These are phyloP conservation scores for Lentinula aciculospora DNA, from an alignment of 768 basidiomycete species.

Conservation along the genomic window DNA sequence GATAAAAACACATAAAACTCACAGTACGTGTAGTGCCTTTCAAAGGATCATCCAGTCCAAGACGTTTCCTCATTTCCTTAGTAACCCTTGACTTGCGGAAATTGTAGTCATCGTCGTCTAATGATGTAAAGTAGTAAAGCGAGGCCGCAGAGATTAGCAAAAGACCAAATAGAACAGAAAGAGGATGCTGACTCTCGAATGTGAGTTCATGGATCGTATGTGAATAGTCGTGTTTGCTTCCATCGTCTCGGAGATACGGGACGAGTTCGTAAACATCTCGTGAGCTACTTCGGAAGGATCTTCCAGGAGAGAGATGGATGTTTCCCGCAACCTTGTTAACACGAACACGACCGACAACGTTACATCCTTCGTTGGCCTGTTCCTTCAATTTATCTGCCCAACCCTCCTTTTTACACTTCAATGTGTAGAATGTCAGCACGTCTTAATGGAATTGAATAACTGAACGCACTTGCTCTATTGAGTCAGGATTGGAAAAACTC, in stretches of 20 bases:
- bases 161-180: neutral
- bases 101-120: constrained; percentile 78
- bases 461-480: constrained; percentile 79
- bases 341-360: constrained; percentile 82
- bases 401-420: constrained; percentile 85
- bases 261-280: constrained; percentile 85
- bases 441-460: neutral
- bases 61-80: constrained; percentile 56
- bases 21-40: constrained; percentile 60
- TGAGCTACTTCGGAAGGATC: constrained; percentile 82
- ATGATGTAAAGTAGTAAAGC: neutral
- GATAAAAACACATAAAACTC: constrained; percentile 14
- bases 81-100: constrained; percentile 57
- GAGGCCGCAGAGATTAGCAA: neutral
- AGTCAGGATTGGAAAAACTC: constrained; percentile 89
- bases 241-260: constrained; percentile 87
- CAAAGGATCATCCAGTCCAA: constrained; percentile 79
- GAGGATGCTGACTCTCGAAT: constrained; percentile 49
- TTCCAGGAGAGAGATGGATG: constrained; percentile 91
- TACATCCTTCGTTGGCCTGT: constrained; percentile 93
- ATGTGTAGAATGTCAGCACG: neutral
- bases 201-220: constrained; percentile 78
- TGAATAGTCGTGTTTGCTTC: constrained; percentile 89
- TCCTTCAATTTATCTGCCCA: constrained; percentile 93
- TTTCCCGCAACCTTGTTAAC: constrained; percentile 98